Conservation (phyloP, 2,329 filamentous ascomycete species). For the Neonectria ditissima region DNA sequence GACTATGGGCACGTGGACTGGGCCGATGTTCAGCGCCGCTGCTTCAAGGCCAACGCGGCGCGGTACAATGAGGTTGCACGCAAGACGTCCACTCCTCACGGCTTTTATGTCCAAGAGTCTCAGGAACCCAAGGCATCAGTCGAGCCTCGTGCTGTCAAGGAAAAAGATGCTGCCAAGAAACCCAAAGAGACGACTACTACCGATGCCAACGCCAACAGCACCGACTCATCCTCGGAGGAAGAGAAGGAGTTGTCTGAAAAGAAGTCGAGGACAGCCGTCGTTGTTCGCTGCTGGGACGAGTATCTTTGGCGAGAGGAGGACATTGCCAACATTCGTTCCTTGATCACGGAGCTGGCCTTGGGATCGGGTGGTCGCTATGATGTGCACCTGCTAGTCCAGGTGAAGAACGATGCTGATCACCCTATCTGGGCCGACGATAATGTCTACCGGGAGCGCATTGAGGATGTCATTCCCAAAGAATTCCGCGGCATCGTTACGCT, state of each 20-base stretch:
- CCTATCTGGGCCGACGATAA: constrained; percentile 83
- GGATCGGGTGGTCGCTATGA: constrained; percentile 89
- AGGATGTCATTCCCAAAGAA: constrained; percentile 80
- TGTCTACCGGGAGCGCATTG: constrained; percentile 74
- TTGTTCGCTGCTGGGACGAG: constrained; percentile 86
- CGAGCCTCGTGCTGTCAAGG: constrained; percentile 28
- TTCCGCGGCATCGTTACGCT: constrained; percentile 90
- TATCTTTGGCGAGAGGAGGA: constrained; percentile 85
- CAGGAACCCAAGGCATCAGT: constrained; percentile 21
- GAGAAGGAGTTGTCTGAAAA: constrained; percentile 20
- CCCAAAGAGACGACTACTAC: constrained; percentile 33
- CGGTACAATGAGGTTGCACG: constrained; percentile 70
- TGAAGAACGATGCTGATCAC: constrained; percentile 79
- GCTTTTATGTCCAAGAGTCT: constrained; percentile 63
- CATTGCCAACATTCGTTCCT: constrained; percentile 82
- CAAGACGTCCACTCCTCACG: constrained; percentile 56
- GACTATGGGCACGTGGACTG: constrained; percentile 84
- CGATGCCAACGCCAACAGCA: constrained; percentile 13
- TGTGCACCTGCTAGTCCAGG: constrained; percentile 85
- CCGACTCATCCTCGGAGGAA: constrained; percentile 20
- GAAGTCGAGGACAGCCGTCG: constrained; percentile 72
- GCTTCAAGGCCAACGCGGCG: constrained; percentile 75
- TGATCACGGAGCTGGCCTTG: constrained; percentile 85
- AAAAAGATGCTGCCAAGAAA: constrained; percentile 26
- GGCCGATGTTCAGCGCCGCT: constrained; percentile 81